Conservation (phyloP, 2,329 filamentous ascomycete genomes). For the Aspergillus puulaauensis region DNA sequence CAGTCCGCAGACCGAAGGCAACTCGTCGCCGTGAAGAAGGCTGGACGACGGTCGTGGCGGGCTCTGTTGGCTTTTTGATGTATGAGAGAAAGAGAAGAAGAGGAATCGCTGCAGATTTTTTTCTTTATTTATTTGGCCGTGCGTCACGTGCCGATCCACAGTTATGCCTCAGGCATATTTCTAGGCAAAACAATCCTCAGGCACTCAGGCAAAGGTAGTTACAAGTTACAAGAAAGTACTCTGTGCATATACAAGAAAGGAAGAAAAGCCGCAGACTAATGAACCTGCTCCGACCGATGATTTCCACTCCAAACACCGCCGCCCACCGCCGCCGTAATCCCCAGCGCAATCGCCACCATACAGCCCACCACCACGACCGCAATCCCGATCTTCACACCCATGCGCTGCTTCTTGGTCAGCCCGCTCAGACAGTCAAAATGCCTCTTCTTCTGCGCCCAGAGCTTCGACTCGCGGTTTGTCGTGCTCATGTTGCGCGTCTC, state of each 20-base stretch:
- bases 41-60: slow-evolving; percentile 69
- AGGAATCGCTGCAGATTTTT: slow-evolving; percentile 10
- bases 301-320: slow-evolving; percentile 45
- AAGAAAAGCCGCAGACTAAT: neutral
- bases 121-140: slow-evolving; percentile 23
- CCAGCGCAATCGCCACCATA: slow-evolving; percentile 47
- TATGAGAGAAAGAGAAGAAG: slow-evolving; percentile 46
- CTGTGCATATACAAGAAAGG: neutral
- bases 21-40: slow-evolving; percentile 61
- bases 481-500: slow-evolving; percentile 1
- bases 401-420: slow-evolving; percentile 36
- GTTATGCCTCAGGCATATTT: neutral
- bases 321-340: slow-evolving; percentile 44
- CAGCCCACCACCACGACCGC: slow-evolving; percentile 43
- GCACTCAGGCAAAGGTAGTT: neutral
- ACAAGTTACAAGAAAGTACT: neutral
- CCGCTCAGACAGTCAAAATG: slow-evolving; percentile 34
- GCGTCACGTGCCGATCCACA: slow-evolving; percentile 28
- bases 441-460: slow-evolving; percentile 35
- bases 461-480: slow-evolving; percentile 26
- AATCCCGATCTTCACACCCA: slow-evolving; percentile 40
- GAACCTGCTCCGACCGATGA: slow-evolving; percentile 29
- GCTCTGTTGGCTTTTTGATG: slow-evolving; percentile 56
- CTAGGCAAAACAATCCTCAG: no score
- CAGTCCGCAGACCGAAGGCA: slow-evolving; percentile 63